Conservation (phyloP, 2,329 filamentous ascomycete genomes). For the Immersiporthe knoxdaviesiana region DNA sequence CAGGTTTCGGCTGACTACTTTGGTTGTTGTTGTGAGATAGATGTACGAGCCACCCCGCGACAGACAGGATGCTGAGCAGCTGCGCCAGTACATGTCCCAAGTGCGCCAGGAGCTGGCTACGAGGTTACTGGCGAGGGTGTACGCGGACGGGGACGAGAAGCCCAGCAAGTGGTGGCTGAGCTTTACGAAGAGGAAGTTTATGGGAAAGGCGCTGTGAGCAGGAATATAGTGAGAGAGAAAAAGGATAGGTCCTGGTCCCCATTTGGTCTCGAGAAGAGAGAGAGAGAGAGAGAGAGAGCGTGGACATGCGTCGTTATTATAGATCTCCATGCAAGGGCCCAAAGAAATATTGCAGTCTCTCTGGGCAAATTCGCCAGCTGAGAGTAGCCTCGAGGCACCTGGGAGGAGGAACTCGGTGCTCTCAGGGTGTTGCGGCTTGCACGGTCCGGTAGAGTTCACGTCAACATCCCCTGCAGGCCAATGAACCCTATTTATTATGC, state of each 20-base stretch:
- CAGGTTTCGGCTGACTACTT: background rate
- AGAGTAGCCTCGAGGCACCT: background rate
- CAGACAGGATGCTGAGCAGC: constrained; percentile 83
- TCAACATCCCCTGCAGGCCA: background rate
- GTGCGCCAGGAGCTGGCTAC: constrained; percentile 88
- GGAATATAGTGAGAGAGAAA: background rate
- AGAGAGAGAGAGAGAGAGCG: background rate
- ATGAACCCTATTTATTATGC: background rate
- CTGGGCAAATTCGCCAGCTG: background rate
- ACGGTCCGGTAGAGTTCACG: background rate
- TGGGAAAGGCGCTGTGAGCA: constrained; percentile 83
- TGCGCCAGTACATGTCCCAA: constrained; percentile 89
- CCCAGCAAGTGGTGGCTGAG: constrained; percentile 94
- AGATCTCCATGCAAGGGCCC: background rate
- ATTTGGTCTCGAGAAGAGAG: background rate
- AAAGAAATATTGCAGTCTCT: background rate
- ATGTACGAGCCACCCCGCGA: constrained; percentile 90
- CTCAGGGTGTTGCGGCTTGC: background rate
- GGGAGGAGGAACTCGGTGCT: background rate
- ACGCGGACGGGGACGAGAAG: constrained; percentile 74
- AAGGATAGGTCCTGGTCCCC: background rate
- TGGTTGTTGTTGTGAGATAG: constrained; percentile 43
- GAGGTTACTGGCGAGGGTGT: constrained; percentile 83
- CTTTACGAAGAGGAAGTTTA: constrained; percentile 99
- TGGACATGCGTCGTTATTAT: background rate